A percentile compares a stretch with the other conserved stretches of the same genome.
These are phyloP conservation scores for Agrocybe pediades DNA, from an alignment of 768 basidiomycete genomes.

Conservation along the genomic window DNA sequence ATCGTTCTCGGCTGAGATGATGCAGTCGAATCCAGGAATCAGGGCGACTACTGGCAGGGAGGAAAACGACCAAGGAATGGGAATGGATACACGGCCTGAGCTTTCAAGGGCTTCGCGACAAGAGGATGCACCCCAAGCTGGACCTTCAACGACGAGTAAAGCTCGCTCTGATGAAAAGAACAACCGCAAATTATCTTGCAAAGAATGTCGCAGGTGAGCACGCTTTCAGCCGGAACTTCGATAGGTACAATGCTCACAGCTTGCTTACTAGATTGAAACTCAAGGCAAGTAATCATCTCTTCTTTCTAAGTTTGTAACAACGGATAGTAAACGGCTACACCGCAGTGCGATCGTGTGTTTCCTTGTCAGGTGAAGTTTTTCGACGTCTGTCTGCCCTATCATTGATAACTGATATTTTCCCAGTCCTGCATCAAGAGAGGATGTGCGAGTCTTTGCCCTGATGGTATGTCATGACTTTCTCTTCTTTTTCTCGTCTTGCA, in stretches of 20 bases:
- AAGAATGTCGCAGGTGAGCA: constrained; percentile 50
- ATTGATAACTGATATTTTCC: constrained; percentile 14
- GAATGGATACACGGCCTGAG: constrained; percentile 4
- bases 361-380: constrained; percentile 53
- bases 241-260: not conserved
- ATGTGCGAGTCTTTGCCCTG: constrained; percentile 63
- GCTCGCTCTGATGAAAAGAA: constrained; percentile 43
- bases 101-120: not conserved
- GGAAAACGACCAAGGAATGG: constrained; percentile 11
- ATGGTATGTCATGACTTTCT: constrained; percentile 35
- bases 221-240: not conserved
- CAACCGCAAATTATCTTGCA: constrained; percentile 49
- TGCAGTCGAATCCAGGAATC: constrained; percentile 5
- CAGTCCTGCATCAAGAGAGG: constrained; percentile 68
- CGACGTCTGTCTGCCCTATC: constrained; percentile 2
- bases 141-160: constrained; percentile 11
- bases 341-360: constrained; percentile 64
- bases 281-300: constrained; percentile 31
- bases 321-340: constrained; percentile 1
- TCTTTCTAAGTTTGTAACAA: constrained; percentile 1
- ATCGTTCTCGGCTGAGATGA: constrained; percentile 16
- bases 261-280: constrained; percentile 42
- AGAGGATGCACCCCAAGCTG: constrained; percentile 3
- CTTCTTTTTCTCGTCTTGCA: constrained; percentile 12
- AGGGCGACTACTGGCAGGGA: not conserved